A percentile compares a stretch with the other conserved stretches of the same genome.
phyloP scores from a whole-genome alignment of 768 basidiomycete species.

The Amyloporia xantha region DNA sequence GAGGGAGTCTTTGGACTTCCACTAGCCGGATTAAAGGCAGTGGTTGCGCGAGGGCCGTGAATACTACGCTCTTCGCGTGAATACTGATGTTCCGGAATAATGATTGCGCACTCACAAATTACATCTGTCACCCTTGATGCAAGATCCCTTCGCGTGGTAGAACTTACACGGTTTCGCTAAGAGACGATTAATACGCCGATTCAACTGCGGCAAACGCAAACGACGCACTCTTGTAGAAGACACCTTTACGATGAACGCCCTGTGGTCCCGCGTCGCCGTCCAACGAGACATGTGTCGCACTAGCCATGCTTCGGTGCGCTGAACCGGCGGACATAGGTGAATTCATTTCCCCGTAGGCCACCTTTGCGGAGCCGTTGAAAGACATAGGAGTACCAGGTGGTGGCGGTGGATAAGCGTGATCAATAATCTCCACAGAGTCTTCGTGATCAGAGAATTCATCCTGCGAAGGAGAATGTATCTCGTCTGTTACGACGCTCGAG shows the following conservation, averaged over 20 bases:
- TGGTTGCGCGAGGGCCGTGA: not conserved
- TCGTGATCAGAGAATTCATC: slow-evolving; percentile 1
- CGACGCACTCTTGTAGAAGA: slow-evolving; percentile 12
- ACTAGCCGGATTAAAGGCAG: no score
- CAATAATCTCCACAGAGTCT: not conserved
- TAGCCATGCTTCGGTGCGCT: no score
- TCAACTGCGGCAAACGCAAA: not conserved
- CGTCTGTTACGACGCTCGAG: not conserved
- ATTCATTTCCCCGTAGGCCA: not conserved
- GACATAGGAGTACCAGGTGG: slow-evolving; percentile 9
- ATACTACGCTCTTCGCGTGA: not conserved
- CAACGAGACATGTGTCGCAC: no score
- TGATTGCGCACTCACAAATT: slow-evolving; percentile 10
- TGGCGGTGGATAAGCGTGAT: slow-evolving; percentile 2
- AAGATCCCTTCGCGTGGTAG: slow-evolving; percentile 9
- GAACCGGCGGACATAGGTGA: not conserved
- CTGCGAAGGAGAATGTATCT: not conserved
- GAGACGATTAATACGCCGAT: no score
- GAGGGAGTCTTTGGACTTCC: no score
- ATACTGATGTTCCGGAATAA: not conserved
- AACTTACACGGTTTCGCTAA: slow-evolving; percentile 16
- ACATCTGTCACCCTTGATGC: slow-evolving; percentile 16
- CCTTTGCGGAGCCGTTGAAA: not conserved
- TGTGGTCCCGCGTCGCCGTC: no score
- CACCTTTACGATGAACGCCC: slow-evolving; percentile 3